Evolutionary conservation across 1,139 yeast species (phyloP).

Genomic region (Suhomyces terraborum): DNA sequence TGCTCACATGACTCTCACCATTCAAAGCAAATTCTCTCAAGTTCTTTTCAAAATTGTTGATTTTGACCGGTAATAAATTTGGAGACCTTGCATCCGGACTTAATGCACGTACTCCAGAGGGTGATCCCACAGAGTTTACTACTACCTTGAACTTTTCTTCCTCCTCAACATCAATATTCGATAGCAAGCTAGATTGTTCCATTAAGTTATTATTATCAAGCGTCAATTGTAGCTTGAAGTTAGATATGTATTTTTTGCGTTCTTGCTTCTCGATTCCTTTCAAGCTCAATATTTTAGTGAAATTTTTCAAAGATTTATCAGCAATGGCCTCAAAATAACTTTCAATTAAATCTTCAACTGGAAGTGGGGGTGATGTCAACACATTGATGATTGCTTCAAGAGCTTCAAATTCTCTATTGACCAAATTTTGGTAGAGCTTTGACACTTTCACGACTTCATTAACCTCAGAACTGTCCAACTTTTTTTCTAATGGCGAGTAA

Average conservation of each 20-base stretch:
- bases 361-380: constrained; percentile 61
- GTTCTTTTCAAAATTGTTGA: constrained; percentile 57
- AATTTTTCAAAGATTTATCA: constrained; percentile 64
- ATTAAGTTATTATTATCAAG: constrained; percentile 47
- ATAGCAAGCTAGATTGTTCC: constrained; percentile 47
- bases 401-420: constrained; percentile 50
- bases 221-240: constrained; percentile 59
- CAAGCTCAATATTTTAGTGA: constrained; percentile 61
- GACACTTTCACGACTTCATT: constrained; percentile 23
- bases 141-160: constrained; percentile 10
- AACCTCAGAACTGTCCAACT: not conserved
- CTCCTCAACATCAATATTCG: constrained; percentile 23
- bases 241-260: constrained; percentile 56
- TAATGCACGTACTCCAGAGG: constrained; percentile 1
- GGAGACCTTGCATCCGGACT: constrained; percentile 30
- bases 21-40: constrained; percentile 53
- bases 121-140: constrained; percentile 9
- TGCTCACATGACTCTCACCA: constrained; percentile 59
- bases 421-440: constrained; percentile 49
- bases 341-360: constrained; percentile 63
- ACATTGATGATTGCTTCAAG: constrained; percentile 69
- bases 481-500: constrained; percentile 12
- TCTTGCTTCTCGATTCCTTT: constrained; percentile 57
- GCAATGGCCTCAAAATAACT: constrained; percentile 69
- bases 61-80: constrained; percentile 34